These are phyloP conservation scores for Dendrocalamus sinicus DNA, from an alignment of 176 grass and related monocot species.

Conservation along the genomic window DNA sequence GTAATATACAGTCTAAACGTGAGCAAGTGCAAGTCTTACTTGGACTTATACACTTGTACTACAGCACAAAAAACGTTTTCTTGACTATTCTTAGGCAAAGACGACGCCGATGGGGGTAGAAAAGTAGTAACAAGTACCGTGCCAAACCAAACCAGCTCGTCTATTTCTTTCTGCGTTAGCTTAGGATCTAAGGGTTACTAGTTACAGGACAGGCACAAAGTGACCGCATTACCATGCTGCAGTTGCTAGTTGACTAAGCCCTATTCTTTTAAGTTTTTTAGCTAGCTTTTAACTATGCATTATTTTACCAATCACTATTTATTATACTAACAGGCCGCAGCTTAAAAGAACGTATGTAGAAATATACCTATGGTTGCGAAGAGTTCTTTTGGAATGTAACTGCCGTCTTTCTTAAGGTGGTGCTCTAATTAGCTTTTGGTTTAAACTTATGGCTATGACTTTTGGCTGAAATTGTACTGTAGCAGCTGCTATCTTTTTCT, in stretches of 20 bases:
- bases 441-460: too few species aligned
- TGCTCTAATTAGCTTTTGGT: too few species aligned
- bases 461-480: too few species aligned
- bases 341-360: too few species aligned
- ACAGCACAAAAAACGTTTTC: not conserved
- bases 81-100: not conserved
- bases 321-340: too few species aligned
- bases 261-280: too few species aligned
- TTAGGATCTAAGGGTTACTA: not conserved
- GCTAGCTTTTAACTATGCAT: too few species aligned
- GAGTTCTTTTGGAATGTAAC: not conserved
- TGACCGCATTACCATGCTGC: not conserved
- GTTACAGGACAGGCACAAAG: not conserved
- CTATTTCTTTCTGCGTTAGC: not conserved
- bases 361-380: not conserved
- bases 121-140: not conserved
- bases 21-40: not conserved
- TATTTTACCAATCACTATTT: too few species aligned
- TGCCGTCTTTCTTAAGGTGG: not conserved
- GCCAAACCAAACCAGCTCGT: not conserved
- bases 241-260: not conserved
- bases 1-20: not conserved
- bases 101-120: not conserved
- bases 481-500: too few species aligned
- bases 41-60: not conserved